These are phyloP conservation scores for Phanerochaete carnosa DNA, from an alignment of 768 basidiomycete species.

Conservation along the genomic window DNA sequence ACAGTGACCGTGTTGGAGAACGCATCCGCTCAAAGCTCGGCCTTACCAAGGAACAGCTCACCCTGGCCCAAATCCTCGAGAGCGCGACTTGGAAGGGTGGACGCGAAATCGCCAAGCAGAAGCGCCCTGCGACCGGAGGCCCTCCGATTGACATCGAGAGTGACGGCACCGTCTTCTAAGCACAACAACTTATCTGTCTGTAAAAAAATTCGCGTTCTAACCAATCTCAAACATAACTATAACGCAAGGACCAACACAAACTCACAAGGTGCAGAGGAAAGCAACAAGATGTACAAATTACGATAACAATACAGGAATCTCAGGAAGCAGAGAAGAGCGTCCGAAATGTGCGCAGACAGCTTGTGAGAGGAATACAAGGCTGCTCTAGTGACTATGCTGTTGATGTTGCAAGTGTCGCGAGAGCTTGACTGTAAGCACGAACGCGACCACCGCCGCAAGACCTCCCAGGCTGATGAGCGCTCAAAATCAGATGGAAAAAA, in stretches of 20 bases:
- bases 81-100: constrained; percentile 98
- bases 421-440: constrained; percentile 50
- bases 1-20: constrained; percentile 76
- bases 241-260: neutral
- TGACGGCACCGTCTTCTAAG: constrained; percentile 77
- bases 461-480: constrained; percentile 48
- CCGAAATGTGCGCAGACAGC: neutral
- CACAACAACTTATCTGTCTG: neutral
- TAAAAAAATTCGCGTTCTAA: neutral
- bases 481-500: neutral
- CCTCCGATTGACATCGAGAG: constrained; percentile 86
- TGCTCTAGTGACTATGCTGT: constrained; percentile 18
- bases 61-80: constrained; percentile 87
- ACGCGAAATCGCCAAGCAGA: constrained; percentile 82
- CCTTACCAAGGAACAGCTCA: constrained; percentile 50
- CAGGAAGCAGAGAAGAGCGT: neutral
- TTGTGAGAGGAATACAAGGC: neutral
- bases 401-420: constrained; percentile 49
- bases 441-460: constrained; percentile 50
- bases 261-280: neutral
- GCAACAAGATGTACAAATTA: neutral
- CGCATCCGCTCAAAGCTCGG: constrained; percentile 60
- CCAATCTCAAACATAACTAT: neutral
- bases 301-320: constrained; percentile 1
- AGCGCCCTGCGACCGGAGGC: constrained; percentile 69